Base-by-base conservation (phyloP, 2,329 filamentous ascomycete genomes). In the Parastagonospora avenae region DNA sequence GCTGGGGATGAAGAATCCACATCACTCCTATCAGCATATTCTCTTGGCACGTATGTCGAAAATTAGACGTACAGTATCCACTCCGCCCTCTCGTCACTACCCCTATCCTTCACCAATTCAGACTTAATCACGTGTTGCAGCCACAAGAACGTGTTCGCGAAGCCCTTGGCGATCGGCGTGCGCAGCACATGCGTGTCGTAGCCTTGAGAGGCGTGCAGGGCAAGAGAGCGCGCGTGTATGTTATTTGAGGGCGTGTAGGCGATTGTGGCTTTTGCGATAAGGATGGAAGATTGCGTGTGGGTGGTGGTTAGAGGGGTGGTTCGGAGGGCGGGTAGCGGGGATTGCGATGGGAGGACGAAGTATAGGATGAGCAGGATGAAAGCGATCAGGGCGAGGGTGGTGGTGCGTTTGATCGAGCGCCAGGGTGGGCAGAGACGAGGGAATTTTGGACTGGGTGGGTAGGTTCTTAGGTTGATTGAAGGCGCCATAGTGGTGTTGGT, bases 181-280 rank as follows among this genome's bases (percentile, higher is more conserved):
- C 69, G 58, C 30, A 77, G 57, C 2, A 75, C 62, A 36, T 66
- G 49, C 59, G 71, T 69, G n/a, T 62, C 63, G 37, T 77, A 76
- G 4, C 69, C 69, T 42, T 75, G 73, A 29, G 62, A 55, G 39
- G 62, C 42, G 46, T 77, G 74, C n/a, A 58, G 72, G 14, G 62
- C 54, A 19, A 77, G 52, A 5, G 35, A 37, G 35, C 35, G 35
- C 1, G 35, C 10, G 35, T 37, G 11, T 35, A 43, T 12, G 33
- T 4, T 8, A 4, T 37, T n/a, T 16, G n/a, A 32, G 8, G 30
- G 30, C 30, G 30, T 4, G 39, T 59, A 59, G 30, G 49, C 43
- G 50, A 57, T 50, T n/a, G 50, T 47, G 7, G 56, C 56, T 46
- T 52, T 54, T 2, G 49, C 24, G 44, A 59, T 56, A 7, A 30